These are phyloP conservation scores for Xylariaceae sp. DNA, from an alignment of 2,329 filamentous ascomycete genomes.

Conservation along the genomic window DNA sequence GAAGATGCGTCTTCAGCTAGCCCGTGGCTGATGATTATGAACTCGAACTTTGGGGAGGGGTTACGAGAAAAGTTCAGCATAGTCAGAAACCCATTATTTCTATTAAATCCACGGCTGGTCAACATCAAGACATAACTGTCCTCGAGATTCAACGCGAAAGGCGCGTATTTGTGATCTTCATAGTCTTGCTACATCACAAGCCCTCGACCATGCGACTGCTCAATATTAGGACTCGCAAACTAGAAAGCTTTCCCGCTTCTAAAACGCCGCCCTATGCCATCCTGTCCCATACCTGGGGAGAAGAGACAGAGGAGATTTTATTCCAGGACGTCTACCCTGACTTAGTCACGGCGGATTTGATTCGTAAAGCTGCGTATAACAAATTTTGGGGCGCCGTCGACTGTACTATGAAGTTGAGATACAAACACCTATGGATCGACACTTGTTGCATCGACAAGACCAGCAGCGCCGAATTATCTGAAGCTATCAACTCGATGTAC, in stretches of 20 bases:
- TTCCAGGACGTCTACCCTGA: constrained; percentile 1
- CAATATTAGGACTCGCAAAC: not conserved
- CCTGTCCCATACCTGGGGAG: constrained; percentile 9
- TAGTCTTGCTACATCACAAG: not conserved
- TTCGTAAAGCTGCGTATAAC: not conserved
- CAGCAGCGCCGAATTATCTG: constrained; percentile 9
- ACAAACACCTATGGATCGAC: constrained; percentile 8
- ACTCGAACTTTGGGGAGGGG: not conserved
- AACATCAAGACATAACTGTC: not conserved
- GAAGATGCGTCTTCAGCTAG: not conserved
- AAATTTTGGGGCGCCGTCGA: not conserved
- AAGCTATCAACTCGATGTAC: constrained; percentile 10
- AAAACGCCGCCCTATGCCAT: not conserved
- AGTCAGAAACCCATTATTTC: not conserved
- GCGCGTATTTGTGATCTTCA: not conserved
- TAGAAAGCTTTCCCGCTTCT: not conserved
- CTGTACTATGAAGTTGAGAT: not conserved
- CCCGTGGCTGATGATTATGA: not conserved
- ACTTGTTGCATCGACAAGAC: constrained; percentile 10
- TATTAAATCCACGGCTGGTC: not conserved
- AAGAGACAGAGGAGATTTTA: constrained; percentile 4
- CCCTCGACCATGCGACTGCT: constrained; percentile 6
- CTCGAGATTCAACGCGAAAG: not conserved
- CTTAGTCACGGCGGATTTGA: not conserved
- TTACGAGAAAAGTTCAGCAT: not conserved